Percentiles rank a stretch among this genome's conserved stretches.
These are phyloP conservation scores for Clonostachys chloroleuca DNA, from an alignment of 2,329 filamentous ascomycete species.

Conservation along the genomic window DNA sequence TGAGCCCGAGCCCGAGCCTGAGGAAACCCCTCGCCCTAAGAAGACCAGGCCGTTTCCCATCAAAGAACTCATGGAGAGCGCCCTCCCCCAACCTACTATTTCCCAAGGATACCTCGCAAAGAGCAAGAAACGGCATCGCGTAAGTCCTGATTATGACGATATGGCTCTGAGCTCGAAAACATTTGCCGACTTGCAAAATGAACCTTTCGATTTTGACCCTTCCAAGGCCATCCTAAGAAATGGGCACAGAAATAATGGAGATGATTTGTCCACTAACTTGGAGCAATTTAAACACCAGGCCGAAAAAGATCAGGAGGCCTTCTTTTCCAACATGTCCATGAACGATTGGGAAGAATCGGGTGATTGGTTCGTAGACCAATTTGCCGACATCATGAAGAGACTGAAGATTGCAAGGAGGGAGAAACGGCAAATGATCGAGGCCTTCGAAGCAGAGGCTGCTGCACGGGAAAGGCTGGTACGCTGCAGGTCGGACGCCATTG, in stretches of 20 bases:
- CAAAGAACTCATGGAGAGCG: constrained; percentile 9
- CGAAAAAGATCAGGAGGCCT: constrained; percentile 38
- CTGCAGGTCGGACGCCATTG: constrained; percentile 47
- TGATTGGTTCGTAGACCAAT: constrained; percentile 55
- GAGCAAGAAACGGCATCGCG: constrained; percentile 34
- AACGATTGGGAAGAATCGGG: constrained; percentile 56
- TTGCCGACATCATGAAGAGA: constrained; percentile 41
- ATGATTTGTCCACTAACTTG: constrained; percentile 41
- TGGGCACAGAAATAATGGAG: constrained; percentile 25
- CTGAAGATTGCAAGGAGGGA: constrained; percentile 41
- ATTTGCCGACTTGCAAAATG: constrained; percentile 41
- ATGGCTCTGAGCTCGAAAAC: constrained; percentile 48
- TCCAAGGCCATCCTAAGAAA: constrained; percentile 34
- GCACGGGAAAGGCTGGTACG: constrained; percentile 49
- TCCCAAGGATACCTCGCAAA: constrained; percentile 5
- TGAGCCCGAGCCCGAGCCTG: background rate
- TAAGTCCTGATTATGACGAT: constrained; percentile 53
- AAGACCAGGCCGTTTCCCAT: constrained; percentile 7
- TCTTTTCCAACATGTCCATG: constrained; percentile 49
- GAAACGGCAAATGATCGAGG: constrained; percentile 43
- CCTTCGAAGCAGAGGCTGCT: constrained; percentile 52
- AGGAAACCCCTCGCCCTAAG: constrained; percentile 13
- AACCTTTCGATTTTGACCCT: constrained; percentile 55
- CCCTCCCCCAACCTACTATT: constrained; percentile 13
- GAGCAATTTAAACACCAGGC: constrained; percentile 41